Conservation (phyloP, 2,329 filamentous ascomycete genomes). For the Diaporthe sp. region DNA sequence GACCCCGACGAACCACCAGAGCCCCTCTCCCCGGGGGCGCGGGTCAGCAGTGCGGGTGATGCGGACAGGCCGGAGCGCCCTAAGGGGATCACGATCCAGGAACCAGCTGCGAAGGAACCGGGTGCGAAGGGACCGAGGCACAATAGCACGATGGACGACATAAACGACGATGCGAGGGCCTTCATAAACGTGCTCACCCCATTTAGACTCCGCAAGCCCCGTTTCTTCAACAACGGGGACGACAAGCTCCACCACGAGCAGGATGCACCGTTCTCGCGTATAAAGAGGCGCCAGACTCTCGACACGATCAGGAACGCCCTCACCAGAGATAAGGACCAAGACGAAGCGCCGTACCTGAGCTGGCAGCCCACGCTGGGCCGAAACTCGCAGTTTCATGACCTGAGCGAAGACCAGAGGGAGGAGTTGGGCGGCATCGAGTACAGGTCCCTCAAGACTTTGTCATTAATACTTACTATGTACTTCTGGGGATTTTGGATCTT, state of each 20-base stretch:
- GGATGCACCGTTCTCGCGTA: constrained; percentile 47
- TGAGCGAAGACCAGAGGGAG: constrained; percentile 92
- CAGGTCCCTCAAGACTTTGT: constrained; percentile 88
- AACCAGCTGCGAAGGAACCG: constrained; percentile 48
- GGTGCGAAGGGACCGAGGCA: neutral
- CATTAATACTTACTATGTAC: constrained; percentile 82
- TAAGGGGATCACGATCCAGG: constrained; percentile 73
- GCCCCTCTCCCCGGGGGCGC: constrained; percentile 31
- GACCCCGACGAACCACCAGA: constrained; percentile 52
- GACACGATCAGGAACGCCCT: constrained; percentile 70
- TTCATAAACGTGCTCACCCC: constrained; percentile 52
- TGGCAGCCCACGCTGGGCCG: constrained; percentile 93
- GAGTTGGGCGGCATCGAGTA: constrained; percentile 98
- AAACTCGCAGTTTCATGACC: constrained; percentile 88
- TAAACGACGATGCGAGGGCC: constrained; percentile 59
- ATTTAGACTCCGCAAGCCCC: constrained; percentile 43
- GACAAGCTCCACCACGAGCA: constrained; percentile 55
- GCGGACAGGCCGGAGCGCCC: constrained; percentile 46
- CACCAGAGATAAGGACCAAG: constrained; percentile 64
- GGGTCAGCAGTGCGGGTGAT: neutral
- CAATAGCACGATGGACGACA: constrained; percentile 56
- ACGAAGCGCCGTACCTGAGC: constrained; percentile 87
- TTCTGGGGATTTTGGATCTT: constrained; percentile 87
- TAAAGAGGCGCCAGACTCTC: constrained; percentile 63
- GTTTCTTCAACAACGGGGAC: constrained; percentile 52